Base-by-base conservation (phyloP, 2,329 filamentous ascomycete species). In the Tolypocladium inflatum region DNA sequence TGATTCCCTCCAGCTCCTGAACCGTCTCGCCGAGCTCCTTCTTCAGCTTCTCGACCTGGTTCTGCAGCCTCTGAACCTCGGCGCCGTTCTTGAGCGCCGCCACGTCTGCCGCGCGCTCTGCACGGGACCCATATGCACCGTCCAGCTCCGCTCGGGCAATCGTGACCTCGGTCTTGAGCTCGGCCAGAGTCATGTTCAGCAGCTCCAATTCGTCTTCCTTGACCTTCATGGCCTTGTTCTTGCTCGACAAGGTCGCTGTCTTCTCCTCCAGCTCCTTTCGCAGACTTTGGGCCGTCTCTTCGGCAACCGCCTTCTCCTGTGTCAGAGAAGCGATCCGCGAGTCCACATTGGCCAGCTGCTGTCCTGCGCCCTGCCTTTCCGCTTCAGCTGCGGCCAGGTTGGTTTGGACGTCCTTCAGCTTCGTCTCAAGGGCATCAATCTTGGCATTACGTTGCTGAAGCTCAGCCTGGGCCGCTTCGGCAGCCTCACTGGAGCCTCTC, bases 61-160 rank as follows among this genome's bases (percentile, higher is more conserved):
- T 66, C 62, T 76, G 70, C 48, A 83, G 73, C 63, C 76, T 75
- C 57, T 70, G 63, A 50, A 76, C 70, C 65, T 81, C 76, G n/a
- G 65, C 68, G 58, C 73, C 74, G 58, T 71, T 76, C 69, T 82
- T 80, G 63, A 79, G 72, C 52, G 80, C 80, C 1, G 82, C 82
- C 23, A 79, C 78, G 62, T 84, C 81, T 15, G 80, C 79, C 23
- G 82, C 82, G 26, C 83, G 80, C 70, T 85, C 78, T 59, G 80
- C 78, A 59, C 82, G 78, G 58, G 79, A 78, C 58, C 82, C 82
- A 66, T 85, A 84, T 33, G 82, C 82, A 58, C 81, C 81, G 62
- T 86, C 83, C 37, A 86, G 77, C 69, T 86, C 83, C 21, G 83
- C 83, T 65, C 81, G 80, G 55, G 81, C 80, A 64, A 85, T 78